Conservation (phyloP, 2,329 filamentous ascomycete species). For the Leptodontidium sp. region DNA sequence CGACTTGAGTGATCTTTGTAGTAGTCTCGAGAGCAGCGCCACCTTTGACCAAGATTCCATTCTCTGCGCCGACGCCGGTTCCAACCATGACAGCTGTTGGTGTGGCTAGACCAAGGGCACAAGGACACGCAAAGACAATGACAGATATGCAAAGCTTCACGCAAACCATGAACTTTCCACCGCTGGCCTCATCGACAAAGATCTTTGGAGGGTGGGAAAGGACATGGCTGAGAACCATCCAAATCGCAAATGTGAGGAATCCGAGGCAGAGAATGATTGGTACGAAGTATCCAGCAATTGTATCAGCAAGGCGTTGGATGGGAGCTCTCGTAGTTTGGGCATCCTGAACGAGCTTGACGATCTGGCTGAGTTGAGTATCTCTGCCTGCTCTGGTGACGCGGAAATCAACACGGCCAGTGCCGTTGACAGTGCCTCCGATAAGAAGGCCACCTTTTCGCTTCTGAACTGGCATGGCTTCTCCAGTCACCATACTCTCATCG, state of each 20-base stretch:
- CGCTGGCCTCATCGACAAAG: slow-evolving; percentile 80
- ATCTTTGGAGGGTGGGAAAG: slow-evolving; percentile 86
- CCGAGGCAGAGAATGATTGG: slow-evolving; percentile 88
- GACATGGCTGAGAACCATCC: slow-evolving; percentile 95
- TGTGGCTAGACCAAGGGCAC: slow-evolving; percentile 92
- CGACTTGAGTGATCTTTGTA: slow-evolving; percentile 87
- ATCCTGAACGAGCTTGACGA: slow-evolving; percentile 97
- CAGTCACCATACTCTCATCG: slow-evolving; percentile 98
- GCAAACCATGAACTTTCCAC: slow-evolving; percentile 95
- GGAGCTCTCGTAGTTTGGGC: slow-evolving; percentile 94
- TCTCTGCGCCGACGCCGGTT: slow-evolving; percentile 93
- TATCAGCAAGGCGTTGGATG: slow-evolving; percentile 92
- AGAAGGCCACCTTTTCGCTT: slow-evolving; percentile 82
- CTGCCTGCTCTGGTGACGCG: slow-evolving; percentile 90
- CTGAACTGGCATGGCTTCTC: slow-evolving; percentile 93
- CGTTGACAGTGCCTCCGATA: slow-evolving; percentile 96
- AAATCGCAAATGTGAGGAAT: slow-evolving; percentile 82
- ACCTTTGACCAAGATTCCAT: slow-evolving; percentile 97
- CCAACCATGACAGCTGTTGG: slow-evolving; percentile 99
- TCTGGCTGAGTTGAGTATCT: slow-evolving; percentile 96
- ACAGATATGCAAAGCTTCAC: slow-evolving; percentile 98
- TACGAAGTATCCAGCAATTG: slow-evolving; percentile 92
- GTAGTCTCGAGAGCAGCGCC: slow-evolving; percentile 90
- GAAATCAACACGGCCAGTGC: slow-evolving; percentile 89
- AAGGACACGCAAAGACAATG: slow-evolving; percentile 97